Conservation (phyloP, 352 stramenopile genomes). For the Halophytophthora polymorphica region DNA sequence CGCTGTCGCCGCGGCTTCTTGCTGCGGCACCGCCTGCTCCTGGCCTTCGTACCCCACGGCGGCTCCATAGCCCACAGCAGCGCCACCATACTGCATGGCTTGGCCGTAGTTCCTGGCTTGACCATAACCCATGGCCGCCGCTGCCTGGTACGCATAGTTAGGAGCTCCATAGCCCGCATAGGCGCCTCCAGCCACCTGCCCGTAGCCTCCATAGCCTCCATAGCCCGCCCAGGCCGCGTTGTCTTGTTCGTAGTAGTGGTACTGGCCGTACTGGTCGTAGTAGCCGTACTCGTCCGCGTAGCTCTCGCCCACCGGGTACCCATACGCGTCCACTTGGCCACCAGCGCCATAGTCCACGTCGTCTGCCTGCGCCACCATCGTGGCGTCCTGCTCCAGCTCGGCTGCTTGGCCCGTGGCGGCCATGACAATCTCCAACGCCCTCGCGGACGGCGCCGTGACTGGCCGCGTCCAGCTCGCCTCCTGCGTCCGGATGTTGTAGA, state of each 20-base stretch:
- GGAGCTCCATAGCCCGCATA: conserved; percentile 38
- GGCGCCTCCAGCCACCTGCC: conserved; percentile 9
- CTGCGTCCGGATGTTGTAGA: conserved; percentile 87
- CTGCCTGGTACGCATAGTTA: conserved; percentile 61
- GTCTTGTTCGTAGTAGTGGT: conserved; percentile 78
- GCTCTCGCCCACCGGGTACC: conserved; percentile 28
- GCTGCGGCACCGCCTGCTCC: conserved; percentile 10
- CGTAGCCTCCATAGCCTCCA: conserved; percentile 17
- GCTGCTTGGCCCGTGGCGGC: conserved; percentile 20
- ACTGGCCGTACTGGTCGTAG: conserved; percentile 78
- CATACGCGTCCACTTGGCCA: conserved; percentile 25
- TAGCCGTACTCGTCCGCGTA: conserved; percentile 80
- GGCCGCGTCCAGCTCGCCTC: conserved; percentile 84
- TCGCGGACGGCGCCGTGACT: conserved; percentile 33
- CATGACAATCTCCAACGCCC: conserved; percentile 35
- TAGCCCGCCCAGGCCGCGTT: conserved; percentile 31
- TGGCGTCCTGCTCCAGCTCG: conserved; percentile 9
- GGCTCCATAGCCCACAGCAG: conserved; percentile 26
- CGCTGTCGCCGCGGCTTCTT: conserved; percentile 1
- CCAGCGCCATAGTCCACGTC: conserved; percentile 48
- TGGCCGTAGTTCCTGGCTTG: conserved; percentile 48
- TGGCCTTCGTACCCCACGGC: conserved; percentile 19
- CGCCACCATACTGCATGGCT: conserved; percentile 36
- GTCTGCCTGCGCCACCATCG: not conserved
- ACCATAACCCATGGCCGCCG: conserved; percentile 44